phyloP scores from a whole-genome alignment of 345 rosid species.

The Euphorbia peplus region DNA sequence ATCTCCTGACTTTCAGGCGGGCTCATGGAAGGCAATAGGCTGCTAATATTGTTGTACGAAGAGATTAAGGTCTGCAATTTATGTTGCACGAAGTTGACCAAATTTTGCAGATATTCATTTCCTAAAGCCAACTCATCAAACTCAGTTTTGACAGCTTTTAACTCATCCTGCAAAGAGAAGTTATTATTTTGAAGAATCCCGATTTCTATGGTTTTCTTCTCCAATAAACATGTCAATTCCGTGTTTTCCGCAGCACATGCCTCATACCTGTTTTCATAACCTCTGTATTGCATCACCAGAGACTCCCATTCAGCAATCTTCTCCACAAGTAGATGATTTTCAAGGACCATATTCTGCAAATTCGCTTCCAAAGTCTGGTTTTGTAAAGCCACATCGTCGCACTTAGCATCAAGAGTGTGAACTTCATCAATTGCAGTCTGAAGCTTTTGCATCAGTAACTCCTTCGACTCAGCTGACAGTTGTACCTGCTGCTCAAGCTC shows the following conservation, averaged over 20 bases:
- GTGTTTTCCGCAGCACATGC: conserved; percentile 52
- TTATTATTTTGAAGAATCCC: conserved; percentile 44
- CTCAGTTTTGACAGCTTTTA: conserved; percentile 40
- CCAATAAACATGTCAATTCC: conserved; percentile 56
- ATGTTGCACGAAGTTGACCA: conserved; percentile 34
- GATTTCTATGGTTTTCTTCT: conserved; percentile 53
- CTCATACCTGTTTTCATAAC: conserved; percentile 55
- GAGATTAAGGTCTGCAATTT: conserved; percentile 43
- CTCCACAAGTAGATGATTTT: conserved; percentile 57
- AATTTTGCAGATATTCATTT: conserved; percentile 48
- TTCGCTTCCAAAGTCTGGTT: conserved; percentile 55
- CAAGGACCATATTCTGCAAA: conserved; percentile 47
- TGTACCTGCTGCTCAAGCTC: conserved; percentile 61
- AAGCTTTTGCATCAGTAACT: conserved; percentile 57
- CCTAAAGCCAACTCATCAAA: conserved; percentile 45
- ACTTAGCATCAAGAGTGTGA: conserved; percentile 54
- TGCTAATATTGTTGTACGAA: conserved; percentile 40
- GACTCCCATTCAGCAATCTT: conserved; percentile 73
- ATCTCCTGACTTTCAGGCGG: conserved; percentile 33
- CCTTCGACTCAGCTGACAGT: conserved; percentile 59
- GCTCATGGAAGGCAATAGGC: conserved; percentile 32
- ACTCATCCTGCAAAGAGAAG: conserved; percentile 49
- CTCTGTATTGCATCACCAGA: conserved; percentile 44
- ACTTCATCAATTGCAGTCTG: conserved; percentile 61
- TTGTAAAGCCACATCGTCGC: conserved; percentile 52